Base-by-base conservation (phyloP, 345 rosid genomes). In the Luvunga scandens region DNA sequence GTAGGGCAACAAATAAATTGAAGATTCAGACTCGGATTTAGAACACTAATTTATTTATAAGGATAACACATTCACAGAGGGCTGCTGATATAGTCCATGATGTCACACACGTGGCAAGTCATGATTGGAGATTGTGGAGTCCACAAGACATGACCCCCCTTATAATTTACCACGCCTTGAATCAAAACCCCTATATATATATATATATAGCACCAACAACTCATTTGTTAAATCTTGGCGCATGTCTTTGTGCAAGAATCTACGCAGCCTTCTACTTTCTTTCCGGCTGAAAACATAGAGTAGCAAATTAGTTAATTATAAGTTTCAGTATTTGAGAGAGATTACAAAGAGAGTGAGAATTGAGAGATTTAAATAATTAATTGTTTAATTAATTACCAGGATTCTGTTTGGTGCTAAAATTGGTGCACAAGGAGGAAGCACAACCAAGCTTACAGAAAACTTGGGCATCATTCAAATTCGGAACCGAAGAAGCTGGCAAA, bases 261-360 rank as follows among this genome's bases (percentile, higher is more conserved):
- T 71, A 87, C 84, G 57, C 88, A 85, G 45, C 72, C 68, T 13
- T 66, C 80, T 48, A 85, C 88, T 82, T 79, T 75, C 80, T 82
- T 61, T 45, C 72, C 85, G 61, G 78, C 88, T 87, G 82, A 69
- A 59, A 66, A 10, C 14, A 69, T 38, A 59, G 21, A 59, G 1
- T 21, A 63, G 6, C 22, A 70, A 60, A 13, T 67, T 67, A 45
- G 13, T 10, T 9, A 55, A 12, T 53, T 14, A 39, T 8, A 45
- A 45, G 50, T 45, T 12, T 45, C 50, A 45, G 5, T 2, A 45
- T 45, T 45, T 45, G 50, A 45, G 0, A 72, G n/a, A 8, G 24
- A 10, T 28, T 67, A 2, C 19, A 42, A 28, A 12, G 38, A 63
- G 18, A 36, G 28, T 45, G 25, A 14, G 36, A 9, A 53, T 5